Percentiles rank a stretch among this genome's conserved stretches.
These are phyloP conservation scores for Isatis tinctoria DNA, from an alignment of 345 rosid genomes.

Conservation along the genomic window DNA sequence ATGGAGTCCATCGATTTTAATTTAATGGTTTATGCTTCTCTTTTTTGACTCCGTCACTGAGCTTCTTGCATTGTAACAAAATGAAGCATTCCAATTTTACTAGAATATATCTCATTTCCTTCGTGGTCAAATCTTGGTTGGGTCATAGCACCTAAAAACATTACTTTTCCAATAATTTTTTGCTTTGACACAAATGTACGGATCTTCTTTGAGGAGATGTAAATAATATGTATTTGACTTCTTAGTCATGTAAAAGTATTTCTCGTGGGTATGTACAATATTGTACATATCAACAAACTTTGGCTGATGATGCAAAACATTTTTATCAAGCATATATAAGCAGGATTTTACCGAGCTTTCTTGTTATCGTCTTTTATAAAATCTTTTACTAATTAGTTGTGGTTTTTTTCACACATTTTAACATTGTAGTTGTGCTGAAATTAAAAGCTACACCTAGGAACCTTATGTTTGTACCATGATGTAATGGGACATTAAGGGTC, in stretches of 20 bases:
- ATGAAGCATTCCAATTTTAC: background rate
- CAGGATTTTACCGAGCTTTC: background rate
- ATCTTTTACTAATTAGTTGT: no score
- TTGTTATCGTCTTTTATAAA: no score
- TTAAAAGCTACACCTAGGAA: no score
- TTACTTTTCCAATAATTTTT: background rate
- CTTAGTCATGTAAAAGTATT: background rate
- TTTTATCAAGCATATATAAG: background rate
- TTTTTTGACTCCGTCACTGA: background rate
- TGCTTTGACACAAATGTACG: background rate
- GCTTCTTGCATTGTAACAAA: background rate
- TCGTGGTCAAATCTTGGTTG: background rate
- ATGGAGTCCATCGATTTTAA: background rate
- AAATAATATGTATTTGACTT: background rate
- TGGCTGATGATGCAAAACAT: background rate
- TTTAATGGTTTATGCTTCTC: background rate
- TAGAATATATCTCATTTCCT: background rate
- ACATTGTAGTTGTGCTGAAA: no score
- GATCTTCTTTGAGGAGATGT: background rate
- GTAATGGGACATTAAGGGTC: no score
- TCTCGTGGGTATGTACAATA: background rate
- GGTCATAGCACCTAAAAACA: background rate
- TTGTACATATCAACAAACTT: background rate
- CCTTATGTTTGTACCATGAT: no score
- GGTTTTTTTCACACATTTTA: background rate